Evolutionary conservation across 148 eudicot species (phyloP).

Genomic region (Hydrangea macrophylla): DNA sequence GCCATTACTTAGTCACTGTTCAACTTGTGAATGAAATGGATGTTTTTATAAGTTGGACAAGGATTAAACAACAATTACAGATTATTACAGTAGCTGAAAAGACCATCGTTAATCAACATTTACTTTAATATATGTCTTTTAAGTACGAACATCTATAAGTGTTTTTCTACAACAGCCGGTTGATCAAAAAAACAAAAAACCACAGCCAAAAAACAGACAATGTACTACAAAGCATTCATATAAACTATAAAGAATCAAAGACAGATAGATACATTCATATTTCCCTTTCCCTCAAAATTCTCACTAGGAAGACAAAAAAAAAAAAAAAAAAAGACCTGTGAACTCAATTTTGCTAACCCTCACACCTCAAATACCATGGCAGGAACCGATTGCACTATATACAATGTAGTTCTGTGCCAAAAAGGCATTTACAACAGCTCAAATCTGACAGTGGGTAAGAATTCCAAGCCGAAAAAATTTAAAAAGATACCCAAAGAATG

Average conservation of each 20-base stretch:
- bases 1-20: too few relatives aligned
- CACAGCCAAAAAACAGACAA: too few relatives aligned
- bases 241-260: not conserved
- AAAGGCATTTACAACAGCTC: conserved; percentile 15
- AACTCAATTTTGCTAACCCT: conserved; percentile 11
- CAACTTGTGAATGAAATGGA: too few relatives aligned
- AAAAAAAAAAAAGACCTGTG: conserved; percentile 13
- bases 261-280: not conserved
- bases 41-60: too few relatives aligned
- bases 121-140: too few relatives aligned
- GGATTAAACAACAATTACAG: too few relatives aligned
- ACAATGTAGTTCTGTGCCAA: conserved; percentile 17
- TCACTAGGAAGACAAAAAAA: not conserved
- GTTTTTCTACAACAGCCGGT: not conserved
- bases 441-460: not conserved
- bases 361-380: conserved; percentile 14
- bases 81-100: too few relatives aligned
- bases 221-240: not conserved
- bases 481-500: conserved; percentile 14
- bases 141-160: not conserved
- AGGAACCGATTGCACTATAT: conserved; percentile 25
- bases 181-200: not conserved
- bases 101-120: not conserved
- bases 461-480: conserved; percentile 3
- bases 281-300: not conserved